Conservation (phyloP, 257 asterid genomes). For the Plantago major region DNA sequence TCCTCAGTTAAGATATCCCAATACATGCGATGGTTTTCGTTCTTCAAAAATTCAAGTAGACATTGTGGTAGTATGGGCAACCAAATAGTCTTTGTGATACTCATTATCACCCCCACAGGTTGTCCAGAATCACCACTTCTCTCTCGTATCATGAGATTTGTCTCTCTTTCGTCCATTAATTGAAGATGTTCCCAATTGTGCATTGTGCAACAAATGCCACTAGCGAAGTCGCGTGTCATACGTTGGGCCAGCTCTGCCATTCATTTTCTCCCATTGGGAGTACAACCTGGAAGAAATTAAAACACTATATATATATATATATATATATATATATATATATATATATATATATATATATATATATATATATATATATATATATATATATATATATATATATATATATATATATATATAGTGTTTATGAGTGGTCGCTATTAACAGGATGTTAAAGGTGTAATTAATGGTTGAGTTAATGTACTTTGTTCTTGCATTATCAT, state of each 20-base stretch:
- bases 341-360: too few species aligned
- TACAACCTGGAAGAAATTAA: conserved; percentile 43
- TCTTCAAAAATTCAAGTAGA: conserved; percentile 76
- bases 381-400: too few species aligned
- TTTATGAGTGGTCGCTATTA: too few species aligned
- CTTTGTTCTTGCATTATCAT: too few species aligned
- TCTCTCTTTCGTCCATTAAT: conserved; percentile 50
- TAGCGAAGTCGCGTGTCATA: conserved; percentile 86
- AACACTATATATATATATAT: neutral
- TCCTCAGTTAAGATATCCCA: too few species aligned
- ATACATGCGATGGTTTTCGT: conserved; percentile 74
- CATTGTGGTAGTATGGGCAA: conserved; percentile 68
- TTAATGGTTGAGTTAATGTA: too few species aligned
- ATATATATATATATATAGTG: too few species aligned
- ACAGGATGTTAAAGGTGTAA: neutral
- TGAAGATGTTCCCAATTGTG: conserved; percentile 62
- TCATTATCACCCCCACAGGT: conserved; percentile 80
- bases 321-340: too few species aligned
- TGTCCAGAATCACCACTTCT: conserved; percentile 84
- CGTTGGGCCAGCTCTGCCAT: conserved; percentile 94
- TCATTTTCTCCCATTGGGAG: conserved; percentile 73
- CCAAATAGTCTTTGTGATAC: conserved; percentile 93
- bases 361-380: too few species aligned
- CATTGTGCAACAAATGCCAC: conserved; percentile 88
- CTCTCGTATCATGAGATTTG: conserved; percentile 84